Conservation (phyloP, 2,329 filamentous ascomycete species). For the Colletotrichum aenigma region DNA sequence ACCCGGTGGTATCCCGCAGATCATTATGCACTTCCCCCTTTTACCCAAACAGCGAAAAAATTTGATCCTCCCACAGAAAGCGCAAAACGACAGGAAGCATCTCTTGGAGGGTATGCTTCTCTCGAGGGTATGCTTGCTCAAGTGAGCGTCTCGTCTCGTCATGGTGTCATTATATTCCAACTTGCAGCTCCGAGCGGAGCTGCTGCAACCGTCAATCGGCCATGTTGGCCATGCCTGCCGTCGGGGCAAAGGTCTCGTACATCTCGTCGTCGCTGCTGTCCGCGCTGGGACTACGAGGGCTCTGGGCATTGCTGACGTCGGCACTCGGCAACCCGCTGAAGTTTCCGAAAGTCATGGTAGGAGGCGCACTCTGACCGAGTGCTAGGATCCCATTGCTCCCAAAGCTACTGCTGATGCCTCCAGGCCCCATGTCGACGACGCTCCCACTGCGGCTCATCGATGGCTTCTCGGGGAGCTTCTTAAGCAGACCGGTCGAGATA, state of each 20-base stretch:
- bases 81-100: not conserved
- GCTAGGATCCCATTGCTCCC: conserved; percentile 26
- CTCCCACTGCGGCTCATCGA: conserved; percentile 62
- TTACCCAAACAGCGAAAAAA: not conserved
- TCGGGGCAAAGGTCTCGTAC: conserved; percentile 50
- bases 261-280: conserved; percentile 62
- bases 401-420: conserved; percentile 36
- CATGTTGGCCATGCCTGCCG: conserved; percentile 35
- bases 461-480: conserved; percentile 74
- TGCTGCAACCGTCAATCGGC: conserved; percentile 20
- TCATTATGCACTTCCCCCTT: conserved; percentile 2
- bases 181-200: not conserved
- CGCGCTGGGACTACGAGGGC: conserved; percentile 51
- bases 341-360: conserved; percentile 28
- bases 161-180: not conserved
- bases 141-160: not conserved
- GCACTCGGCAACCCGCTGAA: conserved; percentile 50
- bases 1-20: conserved; percentile 8
- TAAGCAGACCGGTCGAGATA: conserved; percentile 71
- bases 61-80: not conserved
- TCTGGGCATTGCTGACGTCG: conserved; percentile 56
- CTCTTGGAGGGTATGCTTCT: not conserved
- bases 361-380: conserved; percentile 14
- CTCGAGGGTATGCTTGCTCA: not conserved
- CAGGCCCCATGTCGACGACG: conserved; percentile 47